phyloP scores from a whole-genome alignment of 2,329 filamentous ascomycete species.

The Calonectria multiphialidica region DNA sequence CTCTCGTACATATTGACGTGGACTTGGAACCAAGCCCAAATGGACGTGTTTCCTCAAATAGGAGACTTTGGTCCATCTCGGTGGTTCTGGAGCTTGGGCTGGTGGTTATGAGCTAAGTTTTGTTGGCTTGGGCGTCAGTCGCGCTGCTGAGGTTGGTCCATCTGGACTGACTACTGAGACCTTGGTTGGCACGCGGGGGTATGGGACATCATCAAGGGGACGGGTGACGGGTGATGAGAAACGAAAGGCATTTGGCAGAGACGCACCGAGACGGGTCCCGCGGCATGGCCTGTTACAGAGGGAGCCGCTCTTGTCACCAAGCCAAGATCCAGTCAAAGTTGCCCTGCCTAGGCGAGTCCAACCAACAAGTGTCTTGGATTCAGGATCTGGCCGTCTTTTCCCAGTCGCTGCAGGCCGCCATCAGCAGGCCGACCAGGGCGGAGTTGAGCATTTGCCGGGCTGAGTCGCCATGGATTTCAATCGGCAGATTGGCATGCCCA shows the following conservation, averaged over 20 bases:
- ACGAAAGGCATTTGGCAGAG: conserved; percentile 17
- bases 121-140: conserved; percentile 3
- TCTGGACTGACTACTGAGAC: not conserved
- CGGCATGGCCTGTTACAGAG: conserved; percentile 22
- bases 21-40: conserved; percentile 1
- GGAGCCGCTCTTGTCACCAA: conserved; percentile 10
- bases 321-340: conserved; percentile 8
- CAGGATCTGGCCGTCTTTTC: conserved; percentile 4
- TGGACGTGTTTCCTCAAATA: not conserved
- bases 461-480: conserved; percentile 11
- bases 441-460: not conserved
- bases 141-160: not conserved
- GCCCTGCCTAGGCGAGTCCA: conserved; percentile 7
- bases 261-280: conserved; percentile 11
- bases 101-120: not conserved
- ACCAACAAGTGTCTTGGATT: conserved; percentile 23
- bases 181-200: conserved; percentile 1
- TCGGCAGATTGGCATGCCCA: not conserved
- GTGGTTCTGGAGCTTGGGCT: conserved; percentile 3
- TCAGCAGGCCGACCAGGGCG: not conserved
- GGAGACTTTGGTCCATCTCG: not conserved
- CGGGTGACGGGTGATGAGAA: not conserved
- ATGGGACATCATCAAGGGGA: conserved; percentile 10
- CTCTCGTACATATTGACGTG: conserved; percentile 20
- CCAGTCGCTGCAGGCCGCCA: not conserved